Evolutionary conservation across 495 filamentous ascomycete species (phyloP), one percentile per base, ranked within the genome.

Genomic region (Tuber melanosporum): DNA sequence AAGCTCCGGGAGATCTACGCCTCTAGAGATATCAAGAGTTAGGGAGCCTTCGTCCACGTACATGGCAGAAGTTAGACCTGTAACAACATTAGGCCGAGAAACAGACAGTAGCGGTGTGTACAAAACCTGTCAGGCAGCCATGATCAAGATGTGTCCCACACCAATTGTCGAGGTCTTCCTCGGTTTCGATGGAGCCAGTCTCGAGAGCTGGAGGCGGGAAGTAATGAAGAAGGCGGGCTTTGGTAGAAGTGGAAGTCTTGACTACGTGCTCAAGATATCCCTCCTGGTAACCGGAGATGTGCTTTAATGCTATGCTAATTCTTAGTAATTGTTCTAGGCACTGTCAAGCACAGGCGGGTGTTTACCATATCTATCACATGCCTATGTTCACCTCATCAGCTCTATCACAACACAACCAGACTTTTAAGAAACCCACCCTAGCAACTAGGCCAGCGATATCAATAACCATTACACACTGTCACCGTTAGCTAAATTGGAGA

Each of bases 91-190:
- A 66, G 57, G 14, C 26, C 0, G 32, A 36, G 57, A 36, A 66
- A 66, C 14, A 17, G 12, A 26, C 17, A 19, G 12, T 32, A 36
- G 26, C 9, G 5, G 26, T 36, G 26, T 17, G 14, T 26, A 6
- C 26, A 66, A 36, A 17, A 66, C 57, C 71, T 4, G 81, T 83
- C 41, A 99, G 87, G 84, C 95, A 98, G 72, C 95, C 94, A 79
- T 97, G 93, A 83, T 97, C 95, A 71, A 95, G 86, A 83, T 99
- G 96, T 3, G 94, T 97, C 5, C 94, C 92, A 84, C 95, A 99
- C 95, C 95, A 99, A 84, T 94, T 93, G 84, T 98, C 95, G 75
- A 92, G 90, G 49, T 89, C 88, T n/a, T 84, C 81, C 9, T 86
- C 84, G 3, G 77, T 80, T 41, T 84, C 84, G 19, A 83, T 83